Percentiles rank a stretch among this genome's conserved stretches.
Conservation (phyloP, 192 early-diverging fungal species). For the Coemansia sp. region DNA sequence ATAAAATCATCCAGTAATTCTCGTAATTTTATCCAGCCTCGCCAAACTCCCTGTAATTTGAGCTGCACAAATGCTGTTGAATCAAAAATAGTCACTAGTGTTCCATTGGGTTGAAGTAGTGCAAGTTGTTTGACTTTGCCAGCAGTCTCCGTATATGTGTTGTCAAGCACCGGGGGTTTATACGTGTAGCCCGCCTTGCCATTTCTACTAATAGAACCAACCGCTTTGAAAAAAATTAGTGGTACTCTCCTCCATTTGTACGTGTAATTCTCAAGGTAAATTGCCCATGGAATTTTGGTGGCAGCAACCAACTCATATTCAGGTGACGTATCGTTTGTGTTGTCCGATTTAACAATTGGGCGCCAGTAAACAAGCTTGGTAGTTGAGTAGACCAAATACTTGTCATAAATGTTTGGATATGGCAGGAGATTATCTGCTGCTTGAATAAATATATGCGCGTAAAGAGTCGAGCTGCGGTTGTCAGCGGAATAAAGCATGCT, state of each 20-base stretch:
- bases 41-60: not conserved
- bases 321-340: not conserved
- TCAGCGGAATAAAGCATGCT: not conserved
- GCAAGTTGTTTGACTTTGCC: not conserved
- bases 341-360: not conserved
- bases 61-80: not conserved
- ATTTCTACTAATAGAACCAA: not conserved
- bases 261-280: not conserved
- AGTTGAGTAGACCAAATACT: conserved; percentile 1
- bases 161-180: not conserved
- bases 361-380: conserved; percentile 6
- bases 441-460: conserved; percentile 12
- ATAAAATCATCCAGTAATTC: not conserved
- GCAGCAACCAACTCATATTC: not conserved
- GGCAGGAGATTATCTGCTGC: conserved; percentile 5
- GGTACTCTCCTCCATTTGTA: not conserved
- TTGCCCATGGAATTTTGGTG: conserved; percentile 2
- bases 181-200: not conserved
- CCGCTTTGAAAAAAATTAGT: not conserved
- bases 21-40: not conserved
- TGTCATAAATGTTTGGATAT: conserved; percentile 5
- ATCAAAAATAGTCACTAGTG: not conserved
- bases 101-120: not conserved
- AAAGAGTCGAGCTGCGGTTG: not conserved
- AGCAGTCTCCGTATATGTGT: not conserved